Conservation (phyloP, 495 filamentous ascomycete genomes). For the Lepidopterella palustris region DNA sequence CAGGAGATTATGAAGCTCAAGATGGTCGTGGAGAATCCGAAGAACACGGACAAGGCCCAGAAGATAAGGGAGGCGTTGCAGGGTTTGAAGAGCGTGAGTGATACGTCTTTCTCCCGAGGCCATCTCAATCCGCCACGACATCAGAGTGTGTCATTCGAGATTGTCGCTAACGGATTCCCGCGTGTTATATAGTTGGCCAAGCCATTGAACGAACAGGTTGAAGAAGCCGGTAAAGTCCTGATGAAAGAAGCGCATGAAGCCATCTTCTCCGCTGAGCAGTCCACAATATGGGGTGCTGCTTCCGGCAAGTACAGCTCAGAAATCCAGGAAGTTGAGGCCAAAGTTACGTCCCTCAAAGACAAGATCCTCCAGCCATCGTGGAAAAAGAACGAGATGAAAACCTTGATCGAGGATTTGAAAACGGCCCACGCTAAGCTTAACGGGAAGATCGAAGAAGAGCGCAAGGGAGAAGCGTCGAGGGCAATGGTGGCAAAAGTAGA, state of each 20-base stretch:
- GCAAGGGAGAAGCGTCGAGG: neutral
- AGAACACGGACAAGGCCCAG: neutral
- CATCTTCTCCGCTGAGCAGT: neutral
- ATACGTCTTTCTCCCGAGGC: too few species aligned
- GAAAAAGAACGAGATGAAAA: neutral
- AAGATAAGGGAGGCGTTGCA: neutral
- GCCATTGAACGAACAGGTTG: neutral
- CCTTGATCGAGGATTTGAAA: neutral
- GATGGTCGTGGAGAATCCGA: neutral
- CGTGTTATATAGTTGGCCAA: neutral
- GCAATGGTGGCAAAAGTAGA: neutral
- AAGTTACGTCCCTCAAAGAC: neutral
- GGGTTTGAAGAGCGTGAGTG: neutral
- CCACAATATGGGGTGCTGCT: neutral
- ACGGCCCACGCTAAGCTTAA: neutral
- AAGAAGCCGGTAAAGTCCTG: neutral
- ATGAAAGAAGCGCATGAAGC: slow-evolving; percentile 1
- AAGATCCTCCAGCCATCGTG: neutral
- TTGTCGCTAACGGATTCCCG: neutral
- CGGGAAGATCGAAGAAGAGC: neutral
- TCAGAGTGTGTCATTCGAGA: neutral
- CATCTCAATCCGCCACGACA: too few species aligned
- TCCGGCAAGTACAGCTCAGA: neutral
- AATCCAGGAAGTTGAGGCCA: neutral
- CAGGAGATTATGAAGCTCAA: neutral